Evolutionary conservation across 208 protist species (phyloP), one percentile per base, ranked within the genome.

Genomic region (Lotmaria passim): DNA sequence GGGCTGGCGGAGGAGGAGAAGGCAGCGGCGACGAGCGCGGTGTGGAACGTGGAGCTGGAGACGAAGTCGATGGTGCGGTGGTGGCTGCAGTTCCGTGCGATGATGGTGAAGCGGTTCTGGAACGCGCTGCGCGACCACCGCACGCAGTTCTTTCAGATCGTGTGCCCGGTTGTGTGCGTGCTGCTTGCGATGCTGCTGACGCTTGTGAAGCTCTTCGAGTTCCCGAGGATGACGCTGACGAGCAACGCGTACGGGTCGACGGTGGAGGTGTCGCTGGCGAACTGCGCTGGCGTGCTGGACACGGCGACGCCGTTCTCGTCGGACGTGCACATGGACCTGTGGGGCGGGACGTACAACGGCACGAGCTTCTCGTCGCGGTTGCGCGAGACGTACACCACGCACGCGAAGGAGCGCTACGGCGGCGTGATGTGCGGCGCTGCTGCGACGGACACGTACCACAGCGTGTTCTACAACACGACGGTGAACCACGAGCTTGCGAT

Each of bases 41-140:
- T 83, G 28, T 87, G 81, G 81, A 75, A 78, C 43, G 75, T 74
- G n/a, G n/a, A n/a, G n/a, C n/a, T n/a, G n/a, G n/a, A n/a, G n/a
- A n/a, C n/a, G n/a, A n/a, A n/a, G n/a, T 53, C 48, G 48, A 26
- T 31, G 48, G 17, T 31, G 48, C 48, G n/a, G n/a, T n/a, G n/a
- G n/a, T n/a, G n/a, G n/a, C n/a, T n/a, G n/a, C n/a, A n/a, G n/a
- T n/a, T n/a, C n/a, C n/a, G n/a, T n/a, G n/a, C n/a, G n/a, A n/a
- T n/a, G n/a, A n/a, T n/a, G n/a, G n/a, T n/a, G n/a, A n/a, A n/a
- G n/a, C n/a, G n/a, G n/a, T n/a, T n/a, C n/a, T n/a, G n/a, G n/a
- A n/a, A n/a, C n/a, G n/a, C n/a, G n/a, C n/a, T n/a, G n/a, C n/a
- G n/a, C n/a, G n/a, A n/a, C n/a, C n/a, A n/a, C n/a, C n/a, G n/a